A percentile compares a stretch with the other conserved stretches of the same genome.
Conservation (phyloP, 78 protist genomes). For the Acrasis kona region DNA sequence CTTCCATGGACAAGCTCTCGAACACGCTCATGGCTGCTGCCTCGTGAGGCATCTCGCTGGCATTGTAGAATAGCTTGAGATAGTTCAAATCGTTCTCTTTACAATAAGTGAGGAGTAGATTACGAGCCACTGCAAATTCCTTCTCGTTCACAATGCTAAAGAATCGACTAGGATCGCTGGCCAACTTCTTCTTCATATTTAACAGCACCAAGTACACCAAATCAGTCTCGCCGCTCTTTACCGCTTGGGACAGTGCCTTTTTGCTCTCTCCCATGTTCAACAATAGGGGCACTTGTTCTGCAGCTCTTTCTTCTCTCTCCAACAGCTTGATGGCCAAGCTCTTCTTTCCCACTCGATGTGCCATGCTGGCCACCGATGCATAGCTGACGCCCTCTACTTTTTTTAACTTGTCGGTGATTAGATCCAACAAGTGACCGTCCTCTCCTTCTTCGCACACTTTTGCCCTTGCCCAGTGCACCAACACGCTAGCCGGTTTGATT, state of each 20-base stretch:
- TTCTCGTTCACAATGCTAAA: background rate
- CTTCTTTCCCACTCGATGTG: constrained; percentile 13
- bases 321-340: constrained; percentile 57
- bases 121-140: background rate
- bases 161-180: background rate
- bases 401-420: constrained; percentile 4
- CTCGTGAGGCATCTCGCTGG: constrained; percentile 7
- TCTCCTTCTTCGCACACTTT: background rate
- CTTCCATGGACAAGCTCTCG: background rate
- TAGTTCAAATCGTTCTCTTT: background rate
- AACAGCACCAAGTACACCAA: constrained; percentile 24
- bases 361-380: constrained; percentile 60
- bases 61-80: constrained; percentile 13
- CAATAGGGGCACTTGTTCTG: constrained; percentile 76
- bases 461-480: constrained; percentile 58
- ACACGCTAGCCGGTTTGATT: constrained; percentile 39
- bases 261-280: constrained; percentile 49
- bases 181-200: background rate
- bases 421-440: background rate
- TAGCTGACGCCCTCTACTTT: constrained; percentile 57
- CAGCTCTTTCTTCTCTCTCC: constrained; percentile 75
- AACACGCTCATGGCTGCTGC: background rate
- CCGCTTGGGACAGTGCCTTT: constrained; percentile 65
- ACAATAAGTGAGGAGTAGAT: constrained; percentile 5
- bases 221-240: constrained; percentile 69